phyloP scores from a whole-genome alignment of 192 early-diverging fungal species.

The Rhizoclosmatium globosum region DNA sequence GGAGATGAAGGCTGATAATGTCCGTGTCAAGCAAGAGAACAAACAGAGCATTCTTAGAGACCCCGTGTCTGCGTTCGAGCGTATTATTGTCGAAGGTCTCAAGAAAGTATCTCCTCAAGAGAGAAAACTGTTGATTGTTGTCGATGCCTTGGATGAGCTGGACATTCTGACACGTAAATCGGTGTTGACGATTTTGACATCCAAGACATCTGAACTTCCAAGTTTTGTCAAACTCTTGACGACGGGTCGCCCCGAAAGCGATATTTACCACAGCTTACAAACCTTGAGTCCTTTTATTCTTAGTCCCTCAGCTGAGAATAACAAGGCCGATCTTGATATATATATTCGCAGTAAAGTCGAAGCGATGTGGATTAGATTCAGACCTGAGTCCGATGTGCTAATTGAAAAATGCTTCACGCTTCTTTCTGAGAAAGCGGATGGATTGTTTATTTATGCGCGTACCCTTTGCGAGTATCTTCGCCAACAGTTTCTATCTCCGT shows the following conservation, averaged over 20 bases:
- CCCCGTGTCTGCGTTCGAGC: neutral
- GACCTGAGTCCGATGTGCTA: too few relatives aligned
- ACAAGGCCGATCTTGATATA: slow-evolving; percentile 10
- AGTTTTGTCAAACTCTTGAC: slow-evolving; percentile 27
- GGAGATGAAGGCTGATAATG: neutral
- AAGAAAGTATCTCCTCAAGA: neutral
- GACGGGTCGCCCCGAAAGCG: slow-evolving; percentile 33
- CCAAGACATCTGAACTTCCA: slow-evolving; percentile 2
- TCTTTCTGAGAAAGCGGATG: neutral
- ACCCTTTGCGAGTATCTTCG: slow-evolving; percentile 5
- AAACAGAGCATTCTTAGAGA: neutral
- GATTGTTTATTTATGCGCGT: slow-evolving; percentile 10
- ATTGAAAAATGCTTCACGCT: too few relatives aligned
- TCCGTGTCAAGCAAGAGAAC: neutral
- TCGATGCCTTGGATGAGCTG: slow-evolving; percentile 40
- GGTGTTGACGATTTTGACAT: slow-evolving; percentile 19
- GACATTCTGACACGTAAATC: neutral
- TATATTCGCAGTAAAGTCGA: neutral
- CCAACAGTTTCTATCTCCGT: neutral
- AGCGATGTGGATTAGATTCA: neutral
- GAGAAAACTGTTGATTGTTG: slow-evolving; percentile 23
- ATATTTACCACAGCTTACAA: slow-evolving; percentile 31
- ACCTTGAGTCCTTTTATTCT: neutral
- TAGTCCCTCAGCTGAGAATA: slow-evolving; percentile 4
- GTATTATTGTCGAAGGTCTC: slow-evolving; percentile 1